Base-by-base conservation (phyloP, 345 rosid species). In the Moricandia moricandioides region DNA sequence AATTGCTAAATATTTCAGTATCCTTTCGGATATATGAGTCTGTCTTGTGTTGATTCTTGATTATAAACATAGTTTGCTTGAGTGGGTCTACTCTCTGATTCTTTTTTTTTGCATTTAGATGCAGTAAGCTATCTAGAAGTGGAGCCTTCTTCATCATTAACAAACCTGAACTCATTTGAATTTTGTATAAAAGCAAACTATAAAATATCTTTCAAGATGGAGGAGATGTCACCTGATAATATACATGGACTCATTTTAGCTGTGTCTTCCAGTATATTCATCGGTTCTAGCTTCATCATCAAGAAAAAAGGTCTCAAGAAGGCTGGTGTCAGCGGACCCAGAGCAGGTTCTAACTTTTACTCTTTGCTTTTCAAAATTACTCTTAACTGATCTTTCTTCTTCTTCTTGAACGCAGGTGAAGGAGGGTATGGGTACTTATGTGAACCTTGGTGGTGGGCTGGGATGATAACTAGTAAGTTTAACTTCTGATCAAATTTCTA, bases 401-500 rank as follows among this genome's bases (percentile, higher is more conserved):
- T 39, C 39, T 24, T 14, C 3, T 5, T 34, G 54, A 43, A 43
- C 52, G n/a, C 75, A 92, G 98, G 91, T 56, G 65, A 82, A 51
- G 98, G 98, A 68, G 98, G 97, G 6, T 68, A 86, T 82, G 82
- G 92, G 2, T 94, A 94, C 77, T 88, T 94, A 74, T 71, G 65
- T 65, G 91, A 94, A 78, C 98, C 98, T 5, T 85, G 85, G 89
- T 94, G 97, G 98, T 94, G 98, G 98, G 91, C 85, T 58, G 98
- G 98, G 64, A 94, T 91, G 98, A 80, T 85, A 63, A 78, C 96
- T 9, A 91, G 98, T 91, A 80, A 81, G 91, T 82, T 70, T 91
- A 80, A 81, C 89, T 82, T 70, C 5, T 62, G 34, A 10, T 29
- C 52, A 47, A 47, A n/a, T 47, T n/a, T 47, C 52, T n/a, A n/a